Conservation (phyloP, 2,329 filamentous ascomycete species). For the Coleophoma crateriformis region DNA sequence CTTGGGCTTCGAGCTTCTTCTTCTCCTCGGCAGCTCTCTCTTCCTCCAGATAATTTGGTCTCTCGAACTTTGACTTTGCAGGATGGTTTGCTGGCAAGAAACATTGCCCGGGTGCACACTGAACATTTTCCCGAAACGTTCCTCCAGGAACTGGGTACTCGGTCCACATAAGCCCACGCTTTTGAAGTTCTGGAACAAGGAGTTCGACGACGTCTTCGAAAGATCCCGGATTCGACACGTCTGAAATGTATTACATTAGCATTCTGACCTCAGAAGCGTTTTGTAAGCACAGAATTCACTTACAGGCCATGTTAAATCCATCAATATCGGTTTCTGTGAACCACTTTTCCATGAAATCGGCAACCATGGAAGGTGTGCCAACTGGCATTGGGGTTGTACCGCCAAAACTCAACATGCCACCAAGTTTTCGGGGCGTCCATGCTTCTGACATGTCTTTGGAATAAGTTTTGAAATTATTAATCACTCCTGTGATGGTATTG, state of each 20-base stretch:
- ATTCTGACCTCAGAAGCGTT: background rate
- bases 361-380: background rate
- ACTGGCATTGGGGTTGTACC: background rate
- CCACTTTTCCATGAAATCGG: constrained; percentile 58
- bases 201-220: constrained; percentile 63
- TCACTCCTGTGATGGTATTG: background rate
- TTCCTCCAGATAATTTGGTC: background rate
- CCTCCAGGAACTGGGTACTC: background rate
- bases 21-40: background rate
- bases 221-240: constrained; percentile 44
- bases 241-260: background rate
- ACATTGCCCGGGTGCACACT: background rate
- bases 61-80: background rate
- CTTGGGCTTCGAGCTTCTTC: no score
- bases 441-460: background rate
- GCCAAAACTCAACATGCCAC: background rate
- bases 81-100: background rate
- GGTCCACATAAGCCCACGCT: constrained; percentile 32
- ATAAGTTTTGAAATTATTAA: background rate
- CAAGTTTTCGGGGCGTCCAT: background rate
- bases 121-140: background rate
- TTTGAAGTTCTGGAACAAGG: constrained; percentile 54
- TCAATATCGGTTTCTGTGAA: constrained; percentile 63
- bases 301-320: constrained; percentile 47
- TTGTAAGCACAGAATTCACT: background rate